Conservation (phyloP, 208 protist species). For the Herpetomonas samuelpessoai region DNA sequence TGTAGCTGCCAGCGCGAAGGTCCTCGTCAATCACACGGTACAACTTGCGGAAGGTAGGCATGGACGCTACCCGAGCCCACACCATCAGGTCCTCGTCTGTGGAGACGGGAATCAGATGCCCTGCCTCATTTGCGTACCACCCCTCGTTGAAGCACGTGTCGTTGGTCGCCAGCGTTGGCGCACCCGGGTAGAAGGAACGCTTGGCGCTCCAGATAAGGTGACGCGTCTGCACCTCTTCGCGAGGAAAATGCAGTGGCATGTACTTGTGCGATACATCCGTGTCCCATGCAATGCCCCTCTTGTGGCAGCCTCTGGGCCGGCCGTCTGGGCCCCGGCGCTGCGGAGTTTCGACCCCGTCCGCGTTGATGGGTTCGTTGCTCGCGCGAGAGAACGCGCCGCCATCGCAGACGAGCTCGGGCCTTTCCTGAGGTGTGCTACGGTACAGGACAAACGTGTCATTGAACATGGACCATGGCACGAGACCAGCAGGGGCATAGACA, state of each 20-base stretch:
- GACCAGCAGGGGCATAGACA: constrained; percentile 94
- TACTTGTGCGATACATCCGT: constrained; percentile 91
- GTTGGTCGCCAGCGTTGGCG: constrained; percentile 32
- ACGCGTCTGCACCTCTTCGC: neutral
- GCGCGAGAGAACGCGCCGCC: constrained; percentile 65
- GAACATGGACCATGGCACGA: constrained; percentile 97
- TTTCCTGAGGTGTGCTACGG: constrained; percentile 1
- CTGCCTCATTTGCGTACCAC: constrained; percentile 83
- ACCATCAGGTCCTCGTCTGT: constrained; percentile 98
- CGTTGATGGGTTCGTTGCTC: constrained; percentile 51
- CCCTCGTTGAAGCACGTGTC: constrained; percentile 77
- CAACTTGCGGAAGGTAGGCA: constrained; percentile 98
- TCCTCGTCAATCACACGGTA: constrained; percentile 89
- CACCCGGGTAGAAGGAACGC: constrained; percentile 22
- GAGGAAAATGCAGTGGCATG: constrained; percentile 44
- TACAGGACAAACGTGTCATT: constrained; percentile 94
- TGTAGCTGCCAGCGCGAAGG: constrained; percentile 85
- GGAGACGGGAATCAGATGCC: constrained; percentile 76
- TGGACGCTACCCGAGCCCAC: constrained; percentile 96
- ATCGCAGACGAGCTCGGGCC: constrained; percentile 59
- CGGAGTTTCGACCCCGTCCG: neutral
- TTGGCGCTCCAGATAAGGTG: constrained; percentile 56
- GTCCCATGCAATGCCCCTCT: constrained; percentile 94
- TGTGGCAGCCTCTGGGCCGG: constrained; percentile 69
- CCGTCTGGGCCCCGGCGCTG: no score